Evolutionary conservation across 352 stramenopile genomes (phyloP).

Genomic region (Plasmopara halstedii): DNA sequence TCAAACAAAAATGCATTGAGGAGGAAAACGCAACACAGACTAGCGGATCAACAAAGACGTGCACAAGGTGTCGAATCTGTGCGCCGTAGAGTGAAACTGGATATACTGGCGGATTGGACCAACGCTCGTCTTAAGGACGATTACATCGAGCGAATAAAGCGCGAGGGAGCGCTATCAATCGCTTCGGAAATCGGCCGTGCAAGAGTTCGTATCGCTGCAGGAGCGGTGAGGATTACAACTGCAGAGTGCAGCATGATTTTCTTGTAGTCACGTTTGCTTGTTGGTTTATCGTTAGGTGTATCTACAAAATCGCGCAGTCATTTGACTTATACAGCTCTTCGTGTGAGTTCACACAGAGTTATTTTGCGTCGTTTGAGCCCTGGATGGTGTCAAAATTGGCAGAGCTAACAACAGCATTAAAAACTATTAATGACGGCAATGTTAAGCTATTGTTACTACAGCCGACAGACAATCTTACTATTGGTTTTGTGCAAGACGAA

Average conservation of each 20-base stretch:
- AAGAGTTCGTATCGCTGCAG: constrained; percentile 41
- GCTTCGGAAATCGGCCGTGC: constrained; percentile 31
- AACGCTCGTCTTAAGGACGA: constrained; percentile 70
- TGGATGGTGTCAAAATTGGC: constrained; percentile 72
- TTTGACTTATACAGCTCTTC: constrained; percentile 60
- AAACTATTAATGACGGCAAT: constrained; percentile 64
- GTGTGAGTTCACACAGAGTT: constrained; percentile 52
- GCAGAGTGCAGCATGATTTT: neutral
- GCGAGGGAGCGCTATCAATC: constrained; percentile 50
- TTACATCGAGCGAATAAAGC: constrained; percentile 61
- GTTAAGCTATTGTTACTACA: constrained; percentile 52
- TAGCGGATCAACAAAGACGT: constrained; percentile 31
- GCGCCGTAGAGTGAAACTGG: constrained; percentile 59
- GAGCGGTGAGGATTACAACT: constrained; percentile 30
- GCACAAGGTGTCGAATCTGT: constrained; percentile 30
- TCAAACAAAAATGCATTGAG: constrained; percentile 35
- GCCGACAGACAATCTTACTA: constrained; percentile 46
- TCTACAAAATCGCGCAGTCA: constrained; percentile 64
- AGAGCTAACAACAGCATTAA: constrained; percentile 55
- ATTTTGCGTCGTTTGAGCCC: constrained; percentile 58
- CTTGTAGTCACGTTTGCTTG: neutral
- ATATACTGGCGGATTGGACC: constrained; percentile 63
- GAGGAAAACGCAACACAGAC: constrained; percentile 37
- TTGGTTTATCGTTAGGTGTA: constrained; percentile 34
- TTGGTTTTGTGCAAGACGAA: constrained; percentile 65